These are phyloP conservation scores for Kurtzmaniella natalensis DNA, from an alignment of 1,139 yeast species.

Conservation along the genomic window DNA sequence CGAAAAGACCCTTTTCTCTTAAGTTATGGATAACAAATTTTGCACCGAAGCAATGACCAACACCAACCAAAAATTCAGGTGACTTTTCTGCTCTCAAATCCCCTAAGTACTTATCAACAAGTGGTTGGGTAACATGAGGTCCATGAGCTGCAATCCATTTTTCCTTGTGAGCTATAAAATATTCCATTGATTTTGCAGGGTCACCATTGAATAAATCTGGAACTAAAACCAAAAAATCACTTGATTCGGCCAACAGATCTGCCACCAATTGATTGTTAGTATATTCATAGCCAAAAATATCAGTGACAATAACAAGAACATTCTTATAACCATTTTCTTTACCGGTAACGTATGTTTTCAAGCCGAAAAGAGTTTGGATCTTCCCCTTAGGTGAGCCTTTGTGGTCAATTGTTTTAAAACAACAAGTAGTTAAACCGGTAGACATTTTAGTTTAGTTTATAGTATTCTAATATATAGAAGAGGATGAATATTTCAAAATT, in stretches of 20 bases:
- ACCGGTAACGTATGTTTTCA: slow-evolving; percentile 15
- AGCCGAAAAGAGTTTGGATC: slow-evolving; percentile 10
- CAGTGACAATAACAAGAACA: slow-evolving; percentile 54
- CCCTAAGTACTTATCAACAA: slow-evolving; percentile 36
- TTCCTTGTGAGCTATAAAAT: slow-evolving; percentile 6
- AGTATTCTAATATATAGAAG: too few relatives aligned
- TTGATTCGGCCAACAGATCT: slow-evolving; percentile 49
- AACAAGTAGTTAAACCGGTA: slow-evolving; percentile 9
- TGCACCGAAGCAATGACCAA: slow-evolving; percentile 79
- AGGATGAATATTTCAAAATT: too few relatives aligned
- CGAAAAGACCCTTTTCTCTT: slow-evolving; percentile 33
- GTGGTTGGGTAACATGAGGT: slow-evolving; percentile 29
- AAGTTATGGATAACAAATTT: slow-evolving; percentile 50
- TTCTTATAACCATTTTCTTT: slow-evolving; percentile 15
- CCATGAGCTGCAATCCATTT: slow-evolving; percentile 50
- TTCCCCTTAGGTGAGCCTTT: slow-evolving; percentile 14
- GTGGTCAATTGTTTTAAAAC: slow-evolving; percentile 13
- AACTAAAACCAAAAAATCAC: slow-evolving; percentile 53
- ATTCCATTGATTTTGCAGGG: slow-evolving; percentile 19
- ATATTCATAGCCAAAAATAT: slow-evolving; percentile 53
- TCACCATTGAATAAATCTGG: slow-evolving; percentile 65
- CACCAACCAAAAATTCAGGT: slow-evolving; percentile 47
- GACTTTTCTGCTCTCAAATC: slow-evolving; percentile 31
- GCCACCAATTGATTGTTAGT: slow-evolving; percentile 54
- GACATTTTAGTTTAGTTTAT: too few relatives aligned